phyloP scores from a whole-genome alignment of 352 stramenopile genomes.

The Globisporangium barbulae region DNA sequence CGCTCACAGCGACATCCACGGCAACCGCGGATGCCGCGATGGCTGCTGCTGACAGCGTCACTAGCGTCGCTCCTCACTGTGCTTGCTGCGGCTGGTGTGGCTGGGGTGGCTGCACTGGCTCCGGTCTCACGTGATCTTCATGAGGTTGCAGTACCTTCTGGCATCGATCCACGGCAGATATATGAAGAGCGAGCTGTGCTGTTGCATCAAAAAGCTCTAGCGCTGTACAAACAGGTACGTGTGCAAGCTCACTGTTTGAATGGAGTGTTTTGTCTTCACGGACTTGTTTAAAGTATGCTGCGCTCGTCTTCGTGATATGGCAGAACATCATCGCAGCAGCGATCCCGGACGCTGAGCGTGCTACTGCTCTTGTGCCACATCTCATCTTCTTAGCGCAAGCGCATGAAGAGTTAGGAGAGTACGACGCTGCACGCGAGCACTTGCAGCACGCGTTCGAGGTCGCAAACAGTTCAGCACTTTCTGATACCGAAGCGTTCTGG shows the following conservation, averaged over 20 bases:
- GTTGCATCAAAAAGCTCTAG: constrained; percentile 3
- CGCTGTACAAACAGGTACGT: constrained; percentile 2
- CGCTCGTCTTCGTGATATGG: not conserved
- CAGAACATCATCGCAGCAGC: constrained; percentile 10
- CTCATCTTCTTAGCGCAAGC: constrained; percentile 15
- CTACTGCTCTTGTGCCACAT: constrained; percentile 1
- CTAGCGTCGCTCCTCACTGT: not conserved
- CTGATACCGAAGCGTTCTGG: constrained; percentile 8
- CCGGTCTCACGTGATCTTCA: not conserved
- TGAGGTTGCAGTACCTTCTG: not conserved
- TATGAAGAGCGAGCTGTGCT: not conserved
- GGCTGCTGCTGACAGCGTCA: not conserved
- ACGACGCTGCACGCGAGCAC: not conserved
- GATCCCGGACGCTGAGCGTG: not conserved
- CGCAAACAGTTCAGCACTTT: not conserved
- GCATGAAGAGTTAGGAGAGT: not conserved
- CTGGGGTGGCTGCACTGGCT: not conserved
- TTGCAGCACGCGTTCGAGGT: constrained; percentile 8
- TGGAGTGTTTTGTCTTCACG: not conserved
- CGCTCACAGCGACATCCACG: not conserved
- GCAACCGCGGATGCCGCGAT: not conserved
- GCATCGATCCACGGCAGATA: not conserved
- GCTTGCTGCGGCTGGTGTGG: not conserved
- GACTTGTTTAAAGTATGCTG: not conserved
- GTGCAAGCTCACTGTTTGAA: no score